Base-by-base conservation (phyloP, 108 stramenopile genomes). In the Stephanodiscus minutulus region DNA sequence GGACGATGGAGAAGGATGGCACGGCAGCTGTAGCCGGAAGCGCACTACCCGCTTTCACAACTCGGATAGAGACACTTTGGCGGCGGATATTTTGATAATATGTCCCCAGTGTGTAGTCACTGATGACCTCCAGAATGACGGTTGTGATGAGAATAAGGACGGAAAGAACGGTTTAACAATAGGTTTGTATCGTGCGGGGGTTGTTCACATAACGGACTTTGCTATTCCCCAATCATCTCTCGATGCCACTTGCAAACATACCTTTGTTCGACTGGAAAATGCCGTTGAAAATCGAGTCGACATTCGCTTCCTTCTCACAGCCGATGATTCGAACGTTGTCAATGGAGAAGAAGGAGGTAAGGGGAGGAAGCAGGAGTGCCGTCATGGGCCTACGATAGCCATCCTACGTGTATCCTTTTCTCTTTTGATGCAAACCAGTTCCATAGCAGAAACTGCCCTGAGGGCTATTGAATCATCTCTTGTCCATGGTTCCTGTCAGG, bases 81-180 rank as follows among this genome's bases (percentile, higher is more conserved):
- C 89, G 7, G 74, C 70, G 22, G 87, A 91, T 64, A 70, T 91
- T 24, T 76, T 91, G 50, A 66, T 91, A 6, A 17, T 87, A 25
- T 53, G 36, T 1, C 37, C 57, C 3, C 57, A 65, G 11, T 55
- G 61, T 28, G 47, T 17, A 28, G 61, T 60, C 7, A 24, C 31
- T 13, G 58, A 18, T 12, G 61, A 39, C 27, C 31, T 64, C 47
- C 44, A 57, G 20, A 62, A 69, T 43, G 56, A 15, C 41, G 59
- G 58, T 2, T 28, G 28, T 8, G 64, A 41, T 18, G 63, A 43
- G 41, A 37, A 71, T 48, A 58, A 29, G 1, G 18, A 56, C 24
- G 17, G 11, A 24, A 39, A 27, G 27, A 39, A 21, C 8, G n/a
- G 52, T 35, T 29, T 53, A 0, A 12, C 9, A 33, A 62, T 88